Conservation (phyloP, 257 asterid genomes). For the Primulina huaijiensis region DNA sequence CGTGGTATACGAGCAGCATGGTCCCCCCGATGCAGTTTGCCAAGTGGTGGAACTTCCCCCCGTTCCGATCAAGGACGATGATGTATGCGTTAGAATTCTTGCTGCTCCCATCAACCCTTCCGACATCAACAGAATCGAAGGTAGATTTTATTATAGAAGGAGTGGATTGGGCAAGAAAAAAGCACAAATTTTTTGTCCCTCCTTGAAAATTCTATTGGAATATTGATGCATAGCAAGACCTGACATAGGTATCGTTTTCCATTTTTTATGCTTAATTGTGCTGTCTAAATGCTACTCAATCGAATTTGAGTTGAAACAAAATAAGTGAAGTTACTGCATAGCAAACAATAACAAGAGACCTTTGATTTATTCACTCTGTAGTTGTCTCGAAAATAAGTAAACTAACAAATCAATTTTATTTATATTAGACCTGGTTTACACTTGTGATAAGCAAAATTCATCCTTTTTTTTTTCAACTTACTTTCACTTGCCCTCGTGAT, state of each 20-base stretch:
- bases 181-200: too few species aligned
- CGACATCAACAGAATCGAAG: constrained; percentile 89
- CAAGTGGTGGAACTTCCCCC: constrained; percentile 68
- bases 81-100: constrained; percentile 93
- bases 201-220: too few species aligned
- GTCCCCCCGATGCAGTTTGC: constrained; percentile 81
- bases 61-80: constrained; percentile 62
- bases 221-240: not conserved
- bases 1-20: constrained; percentile 78
- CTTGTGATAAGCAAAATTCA: not conserved
- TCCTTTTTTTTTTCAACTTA: not conserved
- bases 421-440: too few species aligned
- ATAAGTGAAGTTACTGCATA: not conserved
- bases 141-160: constrained; percentile 26
- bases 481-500: not conserved
- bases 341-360: not conserved
- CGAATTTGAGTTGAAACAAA: not conserved
- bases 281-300: not conserved
- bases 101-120: constrained; percentile 98
- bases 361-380: not conserved
- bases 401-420: too few species aligned
- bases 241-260: not conserved
- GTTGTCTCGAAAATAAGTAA: too few species aligned
- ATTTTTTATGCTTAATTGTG: not conserved
- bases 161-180: not conserved